Conservation (phyloP, 2,329 filamentous ascomycete species). For the Nemania diffusa region DNA sequence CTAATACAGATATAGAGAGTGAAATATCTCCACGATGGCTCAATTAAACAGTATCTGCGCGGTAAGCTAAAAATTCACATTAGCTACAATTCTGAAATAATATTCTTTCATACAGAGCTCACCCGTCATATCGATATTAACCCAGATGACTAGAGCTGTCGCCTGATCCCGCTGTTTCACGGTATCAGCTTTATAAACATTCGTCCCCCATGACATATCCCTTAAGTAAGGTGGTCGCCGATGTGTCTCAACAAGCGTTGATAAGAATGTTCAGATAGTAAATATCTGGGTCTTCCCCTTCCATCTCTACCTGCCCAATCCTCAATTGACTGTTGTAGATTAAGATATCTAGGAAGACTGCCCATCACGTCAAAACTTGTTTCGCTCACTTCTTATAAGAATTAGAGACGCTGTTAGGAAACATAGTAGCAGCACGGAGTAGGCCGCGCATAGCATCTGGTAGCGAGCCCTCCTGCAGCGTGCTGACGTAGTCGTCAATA, state of each 20-base stretch:
- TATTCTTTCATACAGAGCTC: background rate
- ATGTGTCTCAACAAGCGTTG: too few relatives aligned
- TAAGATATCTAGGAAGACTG: too few relatives aligned
- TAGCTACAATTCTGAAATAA: background rate
- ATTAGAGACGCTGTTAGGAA: slow-evolving; percentile 46
- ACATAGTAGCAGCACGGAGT: slow-evolving; percentile 50
- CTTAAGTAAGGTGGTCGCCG: too few relatives aligned
- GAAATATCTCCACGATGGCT: background rate
- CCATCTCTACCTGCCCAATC: background rate
- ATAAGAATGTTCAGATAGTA: too few relatives aligned
- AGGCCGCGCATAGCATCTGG: slow-evolving; percentile 51
- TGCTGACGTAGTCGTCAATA: slow-evolving; percentile 52
- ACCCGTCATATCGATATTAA: background rate
- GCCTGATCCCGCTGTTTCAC: background rate
- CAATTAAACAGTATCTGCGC: background rate
- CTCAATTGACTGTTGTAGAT: background rate
- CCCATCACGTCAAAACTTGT: background rate
- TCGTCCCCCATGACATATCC: background rate
- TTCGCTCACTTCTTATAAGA: slow-evolving; percentile 47
- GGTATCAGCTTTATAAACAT: background rate
- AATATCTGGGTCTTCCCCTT: background rate
- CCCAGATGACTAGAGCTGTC: background rate
- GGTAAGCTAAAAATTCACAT: background rate
- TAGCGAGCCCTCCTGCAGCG: slow-evolving; percentile 52
- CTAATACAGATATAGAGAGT: background rate